Evolutionary conservation across 176 grass and related monocot species (phyloP), one percentile per base, ranked within the genome.

Genomic region (Typha latifolia): DNA sequence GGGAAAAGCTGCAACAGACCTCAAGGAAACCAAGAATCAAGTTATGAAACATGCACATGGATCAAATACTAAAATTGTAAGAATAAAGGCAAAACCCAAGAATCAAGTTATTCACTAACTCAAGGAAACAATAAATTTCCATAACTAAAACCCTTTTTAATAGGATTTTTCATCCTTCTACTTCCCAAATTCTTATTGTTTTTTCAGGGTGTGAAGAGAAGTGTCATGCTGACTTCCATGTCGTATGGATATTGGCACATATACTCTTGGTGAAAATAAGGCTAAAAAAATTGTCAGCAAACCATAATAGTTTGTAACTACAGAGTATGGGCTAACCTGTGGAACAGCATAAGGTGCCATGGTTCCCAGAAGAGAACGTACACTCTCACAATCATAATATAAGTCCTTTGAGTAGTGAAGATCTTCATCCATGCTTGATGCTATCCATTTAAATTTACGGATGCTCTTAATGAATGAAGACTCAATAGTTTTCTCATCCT

Each of bases 391-490:
- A 82, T 89, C 83, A 66, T 70, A 84, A 76, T 86, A 97, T 49
- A 97, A 69, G 84, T 97, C 83, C 69, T 47, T 76, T 63, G 88
- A 62, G 55, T 76, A 72, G 77, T 84, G 85, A 84, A 97, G 85
- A 67, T 92, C 85, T 66, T 84, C 70, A 51, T 89, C 85, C 68
- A 78, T 63, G 64, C 50, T 86, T 48, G 88, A 97, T 64, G 88
- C 93, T 86, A 89, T 79, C 93, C 93, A 97, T 78, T 50, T 86
- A 68, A 89, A 82, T 48, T 75, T 79, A 18, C 63, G 71, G 32
- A 97, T 77, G 74, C 80, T 89, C 24, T 97, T 92, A 62, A 92
- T 68, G 74, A 97, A 75, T 51, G 88, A 86, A 11, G 93, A 97
- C 23, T 88, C 52, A 67, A 76, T 53, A 70, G 77, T 21, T 68